Evolutionary conservation across 2,329 filamentous ascomycete genomes (phyloP).

Genomic region (Aspergillus tamarii): DNA sequence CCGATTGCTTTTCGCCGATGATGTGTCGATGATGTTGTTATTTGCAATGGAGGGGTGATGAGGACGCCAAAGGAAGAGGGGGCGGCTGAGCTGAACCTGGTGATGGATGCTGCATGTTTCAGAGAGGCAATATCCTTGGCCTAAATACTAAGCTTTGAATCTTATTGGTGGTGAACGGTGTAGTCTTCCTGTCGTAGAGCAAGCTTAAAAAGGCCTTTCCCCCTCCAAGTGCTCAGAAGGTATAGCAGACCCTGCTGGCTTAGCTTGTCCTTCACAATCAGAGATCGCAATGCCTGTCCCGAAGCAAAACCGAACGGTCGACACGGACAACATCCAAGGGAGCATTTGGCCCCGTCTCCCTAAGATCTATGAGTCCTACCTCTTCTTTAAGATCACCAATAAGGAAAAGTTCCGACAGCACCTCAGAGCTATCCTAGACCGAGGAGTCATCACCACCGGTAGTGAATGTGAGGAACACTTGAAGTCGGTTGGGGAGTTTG

Average conservation of each 20-base stretch:
- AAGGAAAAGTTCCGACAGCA: conserved; percentile 17
- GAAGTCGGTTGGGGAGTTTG: background rate
- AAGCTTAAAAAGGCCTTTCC: background rate
- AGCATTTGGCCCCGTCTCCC: conserved; percentile 21
- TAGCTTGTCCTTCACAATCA: background rate
- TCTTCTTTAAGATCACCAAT: conserved; percentile 24
- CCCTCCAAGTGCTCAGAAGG: background rate
- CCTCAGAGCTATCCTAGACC: conserved; percentile 5
- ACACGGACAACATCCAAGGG: conserved; percentile 18
- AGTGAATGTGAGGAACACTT: conserved; percentile 15
- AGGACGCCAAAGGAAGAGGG: background rate
- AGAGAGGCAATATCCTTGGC: background rate
- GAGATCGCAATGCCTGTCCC: background rate
- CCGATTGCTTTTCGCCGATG: background rate
- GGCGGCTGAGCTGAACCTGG: background rate
- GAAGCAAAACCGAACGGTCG: conserved; percentile 2
- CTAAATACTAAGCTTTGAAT: background rate
- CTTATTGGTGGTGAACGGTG: background rate
- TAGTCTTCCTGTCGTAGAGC: background rate
- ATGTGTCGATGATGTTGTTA: background rate
- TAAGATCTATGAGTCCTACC: conserved; percentile 17
- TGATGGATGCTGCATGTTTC: background rate
- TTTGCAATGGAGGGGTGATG: background rate
- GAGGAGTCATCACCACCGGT: conserved; percentile 20
- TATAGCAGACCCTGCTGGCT: background rate